Conservation (phyloP, 805 yeast genomes). For the Starmera amethionina region DNA sequence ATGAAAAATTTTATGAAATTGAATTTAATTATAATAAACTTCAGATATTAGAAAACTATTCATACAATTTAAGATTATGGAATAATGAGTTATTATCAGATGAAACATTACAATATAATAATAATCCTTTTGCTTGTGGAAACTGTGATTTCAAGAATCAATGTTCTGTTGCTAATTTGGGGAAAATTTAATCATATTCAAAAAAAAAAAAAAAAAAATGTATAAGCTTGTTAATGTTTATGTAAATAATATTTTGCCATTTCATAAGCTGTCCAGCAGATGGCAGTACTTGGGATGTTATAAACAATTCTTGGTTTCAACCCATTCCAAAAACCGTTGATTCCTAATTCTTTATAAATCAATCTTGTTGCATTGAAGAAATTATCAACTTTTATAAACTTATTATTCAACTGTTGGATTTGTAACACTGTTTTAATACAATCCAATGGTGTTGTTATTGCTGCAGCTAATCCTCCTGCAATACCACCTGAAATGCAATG, state of each 20-base stretch:
- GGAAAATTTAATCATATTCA: no score
- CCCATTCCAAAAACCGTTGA: conserved; percentile 69
- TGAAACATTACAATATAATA: no score
- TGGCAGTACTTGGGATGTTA: conserved; percentile 93
- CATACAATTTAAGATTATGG: conserved; percentile 41
- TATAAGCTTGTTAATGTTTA: neutral
- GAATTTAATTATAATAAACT: conserved; percentile 27
- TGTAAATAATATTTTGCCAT: conserved; percentile 64
- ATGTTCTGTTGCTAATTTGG: conserved; percentile 18
- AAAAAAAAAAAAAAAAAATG: no score
- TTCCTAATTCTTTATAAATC: conserved; percentile 50
- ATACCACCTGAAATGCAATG: conserved; percentile 91
- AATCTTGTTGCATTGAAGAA: conserved; percentile 63
- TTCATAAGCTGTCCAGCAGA: conserved; percentile 96
- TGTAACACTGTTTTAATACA: conserved; percentile 88
- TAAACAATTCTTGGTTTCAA: conserved; percentile 82
- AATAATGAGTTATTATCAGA: conserved; percentile 20
- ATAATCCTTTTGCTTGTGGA: conserved; percentile 30
- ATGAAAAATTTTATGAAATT: conserved; percentile 30
- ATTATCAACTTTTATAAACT: conserved; percentile 22
- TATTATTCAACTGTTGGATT: conserved; percentile 45
- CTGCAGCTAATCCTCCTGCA: conserved; percentile 94
- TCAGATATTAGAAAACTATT: conserved; percentile 21
- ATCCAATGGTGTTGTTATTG: conserved; percentile 88
- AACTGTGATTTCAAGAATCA: conserved; percentile 41